Conservation (phyloP, 805 yeast species). For the Hemisphaericaspora nanyangensis region DNA sequence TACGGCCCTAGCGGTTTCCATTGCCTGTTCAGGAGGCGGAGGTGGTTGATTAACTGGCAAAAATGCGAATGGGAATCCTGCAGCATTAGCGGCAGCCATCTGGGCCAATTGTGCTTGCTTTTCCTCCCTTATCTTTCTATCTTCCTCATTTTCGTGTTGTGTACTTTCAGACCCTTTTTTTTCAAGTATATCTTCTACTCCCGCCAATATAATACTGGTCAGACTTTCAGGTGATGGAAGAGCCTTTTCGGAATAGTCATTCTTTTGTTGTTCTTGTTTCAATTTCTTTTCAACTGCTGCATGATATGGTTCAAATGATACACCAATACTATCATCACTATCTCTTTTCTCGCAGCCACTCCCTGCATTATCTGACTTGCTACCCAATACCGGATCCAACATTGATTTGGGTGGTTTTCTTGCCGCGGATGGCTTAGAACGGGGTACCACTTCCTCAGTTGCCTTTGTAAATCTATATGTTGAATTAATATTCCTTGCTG, state of each 20-base stretch:
- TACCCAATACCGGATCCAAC: too few relatives aligned
- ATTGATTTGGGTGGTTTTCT: too few relatives aligned
- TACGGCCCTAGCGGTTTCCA: conserved; percentile 1
- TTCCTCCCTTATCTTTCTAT: too few relatives aligned
- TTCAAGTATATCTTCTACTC: conserved; percentile 4
- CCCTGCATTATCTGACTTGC: too few relatives aligned
- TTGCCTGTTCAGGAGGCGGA: conserved; percentile 5
- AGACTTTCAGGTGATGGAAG: not conserved
- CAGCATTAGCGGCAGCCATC: conserved; percentile 11
- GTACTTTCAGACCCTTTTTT: conserved; percentile 3
- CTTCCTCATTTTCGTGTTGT: conserved; percentile 9
- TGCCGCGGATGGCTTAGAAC: conserved; percentile 1
- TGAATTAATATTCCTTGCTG: too few relatives aligned
- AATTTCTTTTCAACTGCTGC: conserved; percentile 13
- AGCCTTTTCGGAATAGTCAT: not conserved
- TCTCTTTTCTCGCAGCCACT: too few relatives aligned
- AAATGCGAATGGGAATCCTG: conserved; percentile 10
- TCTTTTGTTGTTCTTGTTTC: not conserved
- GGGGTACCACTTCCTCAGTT: not conserved
- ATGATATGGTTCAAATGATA: conserved; percentile 24
- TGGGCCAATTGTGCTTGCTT: conserved; percentile 9
- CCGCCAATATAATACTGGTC: not conserved
- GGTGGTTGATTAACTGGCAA: conserved; percentile 6
- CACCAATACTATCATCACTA: too few relatives aligned
- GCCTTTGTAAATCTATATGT: not conserved